Evolutionary conservation across 768 basidiomycete genomes (phyloP), one percentile per base, ranked within the genome.

Genomic region (Exsudoporus frostii): DNA sequence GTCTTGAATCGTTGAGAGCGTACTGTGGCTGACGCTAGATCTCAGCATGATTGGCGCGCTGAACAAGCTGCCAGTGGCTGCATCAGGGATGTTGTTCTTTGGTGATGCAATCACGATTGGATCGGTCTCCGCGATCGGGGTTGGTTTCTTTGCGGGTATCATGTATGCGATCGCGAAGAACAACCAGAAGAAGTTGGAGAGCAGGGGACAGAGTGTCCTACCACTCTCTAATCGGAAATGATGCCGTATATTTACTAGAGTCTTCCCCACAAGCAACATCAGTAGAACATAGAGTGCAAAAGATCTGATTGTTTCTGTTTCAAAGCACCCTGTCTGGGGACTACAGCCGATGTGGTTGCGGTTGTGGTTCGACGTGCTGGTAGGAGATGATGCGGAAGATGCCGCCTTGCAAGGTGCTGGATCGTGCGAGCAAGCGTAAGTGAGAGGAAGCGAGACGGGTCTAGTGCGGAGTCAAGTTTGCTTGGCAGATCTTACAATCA

Each of bases 81-180:
- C 93, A 14, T 97, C 94, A n/a, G 97, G 97, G 22, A 92, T 99
- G 87, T 71, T 99, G 55, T 97, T 97, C 74, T 97, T 97, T 67
- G 93, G 92, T 39, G 95, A 99, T 69, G 73, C 85, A 24, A 86
- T 92, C 41, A 97, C 92, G 8, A 66, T 86, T 46, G 90, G 94
- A 40, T 95, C 92, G 17, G 88, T 98, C 45, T 87, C 89, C 11
- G 93, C 94, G 32, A 84, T 99, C 50, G 73, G 77, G 1, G 80
- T 90, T 41, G 97, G 97, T 3, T 98, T 98, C 73, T 80, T 95
- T 64, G 91, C 95, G 34, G 95, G 95, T 17, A 63, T 97, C 45
- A 75, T 97, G 54, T 98, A 98, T 69, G 92, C 95, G 13, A 78
- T 96, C 15, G 96, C 95, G 49, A 98, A 97, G 77, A 93, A 86